Conservation (phyloP, 2,329 filamentous ascomycete genomes). For the Nigrospora oryzae region DNA sequence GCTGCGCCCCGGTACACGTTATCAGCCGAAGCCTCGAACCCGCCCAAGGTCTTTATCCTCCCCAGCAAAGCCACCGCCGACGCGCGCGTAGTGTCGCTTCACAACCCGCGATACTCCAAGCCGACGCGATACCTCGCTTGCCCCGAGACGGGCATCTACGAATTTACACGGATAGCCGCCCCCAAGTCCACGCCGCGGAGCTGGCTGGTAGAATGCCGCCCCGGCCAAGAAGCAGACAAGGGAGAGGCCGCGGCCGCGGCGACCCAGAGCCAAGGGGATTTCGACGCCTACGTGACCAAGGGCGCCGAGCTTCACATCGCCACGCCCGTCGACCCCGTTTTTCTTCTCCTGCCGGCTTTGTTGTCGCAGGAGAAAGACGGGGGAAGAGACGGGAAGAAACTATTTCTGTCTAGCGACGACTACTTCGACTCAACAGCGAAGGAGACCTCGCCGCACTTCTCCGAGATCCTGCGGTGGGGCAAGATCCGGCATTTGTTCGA, state of each 20-base stretch:
- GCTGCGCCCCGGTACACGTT: constrained; percentile 32
- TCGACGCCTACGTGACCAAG: constrained; percentile 41
- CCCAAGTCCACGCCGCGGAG: constrained; percentile 48
- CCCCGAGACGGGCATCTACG: constrained; percentile 53
- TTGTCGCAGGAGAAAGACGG: constrained; percentile 25
- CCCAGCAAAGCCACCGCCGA: constrained; percentile 44
- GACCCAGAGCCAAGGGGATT: constrained; percentile 5
- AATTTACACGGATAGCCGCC: constrained; percentile 51
- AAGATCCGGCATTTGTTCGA: constrained; percentile 46
- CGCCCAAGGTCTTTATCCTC: constrained; percentile 51
- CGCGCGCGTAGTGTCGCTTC: constrained; percentile 50
- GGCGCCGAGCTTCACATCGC: constrained; percentile 72
- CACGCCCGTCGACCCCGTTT: constrained; percentile 76
- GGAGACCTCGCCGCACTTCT: constrained; percentile 48
- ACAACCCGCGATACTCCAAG: constrained; percentile 46
- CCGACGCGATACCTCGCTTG: constrained; percentile 55
- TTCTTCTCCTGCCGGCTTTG: constrained; percentile 71
- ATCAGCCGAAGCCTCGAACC: constrained; percentile 27
- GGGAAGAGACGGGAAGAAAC: constrained; percentile 43
- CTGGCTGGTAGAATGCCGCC: constrained; percentile 45
- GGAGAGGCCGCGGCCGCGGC: constrained; percentile 8
- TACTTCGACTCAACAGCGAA: constrained; percentile 56
- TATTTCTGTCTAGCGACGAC: constrained; percentile 64
- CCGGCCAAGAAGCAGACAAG: constrained; percentile 8
- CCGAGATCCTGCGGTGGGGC: constrained; percentile 42